Conservation (phyloP, 257 asterid species). For the Voacanga thouarsii region DNA sequence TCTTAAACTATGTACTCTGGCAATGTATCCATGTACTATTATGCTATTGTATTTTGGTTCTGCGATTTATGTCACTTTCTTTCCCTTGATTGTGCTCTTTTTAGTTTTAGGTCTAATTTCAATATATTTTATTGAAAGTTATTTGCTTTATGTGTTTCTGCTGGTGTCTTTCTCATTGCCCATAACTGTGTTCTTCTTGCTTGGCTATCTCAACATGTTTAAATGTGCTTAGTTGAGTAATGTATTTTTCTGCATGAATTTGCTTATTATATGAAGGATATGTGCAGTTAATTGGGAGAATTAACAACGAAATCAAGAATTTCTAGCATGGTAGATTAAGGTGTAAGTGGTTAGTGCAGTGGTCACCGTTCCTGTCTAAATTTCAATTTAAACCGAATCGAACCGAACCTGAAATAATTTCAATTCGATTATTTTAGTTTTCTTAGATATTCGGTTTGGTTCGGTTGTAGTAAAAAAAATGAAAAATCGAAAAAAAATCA, state of each 20-base stretch:
- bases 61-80: neutral
- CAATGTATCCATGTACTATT: no score
- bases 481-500: no score
- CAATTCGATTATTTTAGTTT: no score
- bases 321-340: slow-evolving; percentile 62
- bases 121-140: neutral
- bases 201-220: neutral
- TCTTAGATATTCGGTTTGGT: no score
- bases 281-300: slow-evolving; percentile 56
- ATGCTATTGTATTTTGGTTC: neutral
- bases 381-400: no score
- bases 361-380: no score
- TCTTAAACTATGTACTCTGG: no score
- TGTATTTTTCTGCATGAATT: neutral
- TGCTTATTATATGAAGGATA: neutral
- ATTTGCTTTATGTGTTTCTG: neutral
- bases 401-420: no score
- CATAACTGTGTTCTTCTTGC: neutral
- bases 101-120: neutral
- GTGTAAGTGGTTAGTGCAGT: no score
- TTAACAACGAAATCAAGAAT: slow-evolving; percentile 59
- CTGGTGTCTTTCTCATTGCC: neutral
- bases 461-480: no score
- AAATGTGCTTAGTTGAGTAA: neutral
- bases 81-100: neutral